Conservation (phyloP, 129 eudicot species). For the Centella asiatica region DNA sequence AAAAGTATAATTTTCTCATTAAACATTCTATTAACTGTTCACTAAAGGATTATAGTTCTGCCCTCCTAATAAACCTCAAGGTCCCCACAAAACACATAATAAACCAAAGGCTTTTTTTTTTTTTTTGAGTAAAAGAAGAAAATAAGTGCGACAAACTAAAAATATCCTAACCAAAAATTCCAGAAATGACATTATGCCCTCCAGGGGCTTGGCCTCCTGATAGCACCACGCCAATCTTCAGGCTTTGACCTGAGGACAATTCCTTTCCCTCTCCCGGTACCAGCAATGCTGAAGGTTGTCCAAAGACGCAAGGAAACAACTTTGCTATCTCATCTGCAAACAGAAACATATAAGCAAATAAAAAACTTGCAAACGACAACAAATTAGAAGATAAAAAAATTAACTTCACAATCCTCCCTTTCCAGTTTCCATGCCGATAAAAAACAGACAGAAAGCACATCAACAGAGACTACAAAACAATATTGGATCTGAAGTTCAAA, state of each 20-base stretch:
- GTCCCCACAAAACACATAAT: neutral
- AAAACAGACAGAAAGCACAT: neutral
- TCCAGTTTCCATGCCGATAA: neutral
- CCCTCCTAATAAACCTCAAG: too few species aligned
- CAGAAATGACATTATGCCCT: slow-evolving; percentile 71
- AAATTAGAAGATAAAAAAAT: too few species aligned
- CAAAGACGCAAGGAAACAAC: slow-evolving; percentile 65
- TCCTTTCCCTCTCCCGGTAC: slow-evolving; percentile 51
- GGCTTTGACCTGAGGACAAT: slow-evolving; percentile 19
- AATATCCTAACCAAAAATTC: slow-evolving; percentile 52
- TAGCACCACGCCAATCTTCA: slow-evolving; percentile 68
- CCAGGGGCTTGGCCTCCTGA: slow-evolving; percentile 90
- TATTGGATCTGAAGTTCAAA: neutral
- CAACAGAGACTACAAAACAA: too few species aligned
- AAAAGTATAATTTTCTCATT: too few species aligned
- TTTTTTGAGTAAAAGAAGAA: too few species aligned
- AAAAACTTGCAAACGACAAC: too few species aligned
- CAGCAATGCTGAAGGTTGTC: slow-evolving; percentile 77
- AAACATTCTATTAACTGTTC: too few species aligned
- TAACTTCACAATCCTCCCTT: neutral
- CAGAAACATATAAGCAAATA: neutral
- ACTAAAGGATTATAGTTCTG: too few species aligned
- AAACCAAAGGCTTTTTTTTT: neutral
- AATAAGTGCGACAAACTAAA: neutral
- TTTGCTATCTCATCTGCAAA: slow-evolving; percentile 84